These are phyloP conservation scores for Sclerotinia subarctica DNA, from an alignment of 2,329 filamentous ascomycete genomes.

Conservation along the genomic window DNA sequence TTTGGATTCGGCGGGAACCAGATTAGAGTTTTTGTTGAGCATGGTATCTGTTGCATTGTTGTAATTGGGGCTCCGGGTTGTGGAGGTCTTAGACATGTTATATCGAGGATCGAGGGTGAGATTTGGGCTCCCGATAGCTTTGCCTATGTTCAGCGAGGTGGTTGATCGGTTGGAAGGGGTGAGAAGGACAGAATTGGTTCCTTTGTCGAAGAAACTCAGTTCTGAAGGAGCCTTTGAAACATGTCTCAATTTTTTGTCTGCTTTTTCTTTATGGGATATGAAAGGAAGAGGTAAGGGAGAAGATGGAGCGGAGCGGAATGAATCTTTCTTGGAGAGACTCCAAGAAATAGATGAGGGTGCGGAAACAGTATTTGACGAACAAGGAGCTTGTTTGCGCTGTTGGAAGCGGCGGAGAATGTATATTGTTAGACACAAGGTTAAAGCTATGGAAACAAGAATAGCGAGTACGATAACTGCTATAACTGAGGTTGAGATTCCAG, in stretches of 20 bases:
- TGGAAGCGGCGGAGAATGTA: not conserved
- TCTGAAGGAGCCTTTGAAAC: conserved; percentile 10
- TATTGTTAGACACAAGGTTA: conserved; percentile 13
- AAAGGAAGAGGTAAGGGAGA: conserved; percentile 7
- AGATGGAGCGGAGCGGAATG: not conserved
- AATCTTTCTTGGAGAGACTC: conserved; percentile 5
- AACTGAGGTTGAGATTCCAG: not conserved
- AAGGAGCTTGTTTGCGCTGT: not conserved
- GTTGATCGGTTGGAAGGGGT: conserved; percentile 7
- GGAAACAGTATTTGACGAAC: not conserved
- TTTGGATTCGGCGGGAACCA: conserved; percentile 2
- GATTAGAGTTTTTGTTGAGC: not conserved
- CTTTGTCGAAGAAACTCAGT: conserved; percentile 18
- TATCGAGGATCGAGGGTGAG: not conserved
- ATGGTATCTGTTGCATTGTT: not conserved
- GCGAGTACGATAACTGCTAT: conserved; percentile 14
- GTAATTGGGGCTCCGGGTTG: not conserved
- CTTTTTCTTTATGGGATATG: conserved; percentile 2
- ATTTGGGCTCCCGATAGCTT: conserved; percentile 15
- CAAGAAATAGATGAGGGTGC: conserved; percentile 6
- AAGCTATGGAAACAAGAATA: conserved; percentile 13
- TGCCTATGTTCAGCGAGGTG: conserved; percentile 10
- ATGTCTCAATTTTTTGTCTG: conserved; percentile 3
- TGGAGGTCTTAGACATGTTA: not conserved
- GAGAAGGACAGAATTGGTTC: conserved; percentile 15